Evolutionary conservation across 257 asterid species (phyloP).

Genomic region (Echium plantagineum): DNA sequence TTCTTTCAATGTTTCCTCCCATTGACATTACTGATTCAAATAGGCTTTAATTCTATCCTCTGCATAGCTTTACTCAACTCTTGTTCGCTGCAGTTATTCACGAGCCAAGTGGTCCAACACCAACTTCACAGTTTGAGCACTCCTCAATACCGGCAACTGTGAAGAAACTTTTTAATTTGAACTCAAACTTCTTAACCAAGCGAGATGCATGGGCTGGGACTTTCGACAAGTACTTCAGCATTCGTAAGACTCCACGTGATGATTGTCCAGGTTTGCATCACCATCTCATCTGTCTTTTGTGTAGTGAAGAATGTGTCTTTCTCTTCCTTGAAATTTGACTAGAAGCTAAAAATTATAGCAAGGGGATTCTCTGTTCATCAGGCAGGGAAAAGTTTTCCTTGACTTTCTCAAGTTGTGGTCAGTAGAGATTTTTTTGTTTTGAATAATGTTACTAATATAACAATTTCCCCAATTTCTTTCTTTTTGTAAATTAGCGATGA

Average conservation of each 20-base stretch:
- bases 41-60: neutral
- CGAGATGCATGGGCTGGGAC: slow-evolving; percentile 99
- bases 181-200: slow-evolving; percentile 77
- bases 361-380: no score
- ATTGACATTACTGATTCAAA: neutral
- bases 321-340: neutral
- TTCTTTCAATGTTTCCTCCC: neutral
- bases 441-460: no score
- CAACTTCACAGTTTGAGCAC: slow-evolving; percentile 82
- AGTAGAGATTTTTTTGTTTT: no score
- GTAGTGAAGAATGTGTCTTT: neutral
- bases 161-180: slow-evolving; percentile 74
- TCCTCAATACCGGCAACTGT: slow-evolving; percentile 94
- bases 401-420: no score
- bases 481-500: no score
- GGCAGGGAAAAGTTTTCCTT: no score
- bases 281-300: slow-evolving; percentile 6
- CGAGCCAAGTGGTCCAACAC: slow-evolving; percentile 78
- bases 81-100: slow-evolving; percentile 60
- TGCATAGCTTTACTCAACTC: neutral
- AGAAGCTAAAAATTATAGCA: no score
- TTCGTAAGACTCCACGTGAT: slow-evolving; percentile 74
- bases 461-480: no score
- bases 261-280: slow-evolving; percentile 80
- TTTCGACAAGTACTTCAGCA: slow-evolving; percentile 53